Evolutionary conservation across 257 asterid genomes (phyloP).

Genomic region (Capsicum chinense): DNA sequence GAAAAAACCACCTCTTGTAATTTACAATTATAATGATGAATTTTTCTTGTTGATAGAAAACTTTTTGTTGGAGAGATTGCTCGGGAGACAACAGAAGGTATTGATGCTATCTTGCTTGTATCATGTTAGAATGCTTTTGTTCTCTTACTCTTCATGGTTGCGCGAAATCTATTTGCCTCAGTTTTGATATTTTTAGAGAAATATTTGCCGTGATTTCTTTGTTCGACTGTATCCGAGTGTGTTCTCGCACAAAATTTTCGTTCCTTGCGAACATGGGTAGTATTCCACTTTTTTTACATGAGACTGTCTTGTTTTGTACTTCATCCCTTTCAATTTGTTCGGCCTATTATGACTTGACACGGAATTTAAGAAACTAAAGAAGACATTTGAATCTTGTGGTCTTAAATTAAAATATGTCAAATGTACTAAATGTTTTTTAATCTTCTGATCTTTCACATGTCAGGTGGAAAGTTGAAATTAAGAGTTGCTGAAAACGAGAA

Average conservation of each 20-base stretch:
- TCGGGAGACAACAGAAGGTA: constrained; percentile 98
- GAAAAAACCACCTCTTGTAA: background rate
- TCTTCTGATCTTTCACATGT: too few species aligned
- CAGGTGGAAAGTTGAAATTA: too few species aligned
- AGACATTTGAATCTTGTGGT: too few species aligned
- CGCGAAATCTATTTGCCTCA: background rate
- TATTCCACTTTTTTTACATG: background rate
- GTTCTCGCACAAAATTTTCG: background rate
- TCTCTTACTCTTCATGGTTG: background rate
- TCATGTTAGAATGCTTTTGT: background rate
- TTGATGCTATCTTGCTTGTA: background rate
- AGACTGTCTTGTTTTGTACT: background rate
- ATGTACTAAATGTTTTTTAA: too few species aligned
- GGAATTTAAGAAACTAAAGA: too few species aligned
- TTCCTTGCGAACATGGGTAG: background rate
- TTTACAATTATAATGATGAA: background rate
- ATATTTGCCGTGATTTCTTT: background rate
- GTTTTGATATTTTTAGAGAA: background rate
- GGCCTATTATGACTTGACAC: too few species aligned
- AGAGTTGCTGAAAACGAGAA: too few species aligned
- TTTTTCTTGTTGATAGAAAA: constrained; percentile 84
- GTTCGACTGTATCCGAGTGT: background rate
- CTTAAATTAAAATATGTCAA: too few species aligned
- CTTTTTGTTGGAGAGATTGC: constrained; percentile 99
- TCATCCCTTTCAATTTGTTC: too few species aligned